phyloP scores from a whole-genome alignment of 208 protist species.

The Crithidia acanthocephali region DNA sequence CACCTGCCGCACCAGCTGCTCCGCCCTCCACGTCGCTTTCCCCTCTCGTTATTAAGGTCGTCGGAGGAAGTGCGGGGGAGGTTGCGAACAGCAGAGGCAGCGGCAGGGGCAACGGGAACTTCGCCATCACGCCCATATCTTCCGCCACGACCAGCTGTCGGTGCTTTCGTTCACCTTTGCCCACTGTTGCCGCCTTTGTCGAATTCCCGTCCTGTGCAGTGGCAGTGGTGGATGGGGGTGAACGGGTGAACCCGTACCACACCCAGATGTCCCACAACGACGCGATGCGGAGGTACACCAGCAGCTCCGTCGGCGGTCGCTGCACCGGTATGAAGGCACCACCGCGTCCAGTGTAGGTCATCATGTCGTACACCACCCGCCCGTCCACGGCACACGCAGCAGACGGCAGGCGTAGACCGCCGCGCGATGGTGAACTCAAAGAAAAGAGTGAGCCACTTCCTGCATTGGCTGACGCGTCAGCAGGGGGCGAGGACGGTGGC shows the following conservation, averaged over 20 bases:
- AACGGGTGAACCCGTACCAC: conserved; percentile 9
- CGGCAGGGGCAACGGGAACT: not conserved
- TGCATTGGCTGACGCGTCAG: not conserved
- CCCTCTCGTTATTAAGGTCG: no score
- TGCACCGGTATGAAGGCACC: not conserved
- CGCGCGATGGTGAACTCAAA: not conserved
- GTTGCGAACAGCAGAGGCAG: no score
- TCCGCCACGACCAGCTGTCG: not conserved
- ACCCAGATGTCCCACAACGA: conserved; percentile 24
- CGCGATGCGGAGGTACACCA: conserved; percentile 21
- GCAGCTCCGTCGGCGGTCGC: conserved; percentile 19
- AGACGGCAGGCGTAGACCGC: not conserved
- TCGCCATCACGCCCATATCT: not conserved
- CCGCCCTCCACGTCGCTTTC: no score
- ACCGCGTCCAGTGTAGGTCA: not conserved
- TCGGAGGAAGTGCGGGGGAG: no score
- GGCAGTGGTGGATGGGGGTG: not conserved
- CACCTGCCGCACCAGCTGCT: no score
- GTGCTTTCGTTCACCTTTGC: not conserved
- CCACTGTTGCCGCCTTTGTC: not conserved
- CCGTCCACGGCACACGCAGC: conserved; percentile 3
- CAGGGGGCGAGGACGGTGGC: not conserved
- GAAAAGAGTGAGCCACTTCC: not conserved
- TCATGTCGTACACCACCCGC: conserved; percentile 1
- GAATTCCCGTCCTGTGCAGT: not conserved